phyloP scores from a whole-genome alignment of 768 basidiomycete genomes.

The Boletus reticuloceps region DNA sequence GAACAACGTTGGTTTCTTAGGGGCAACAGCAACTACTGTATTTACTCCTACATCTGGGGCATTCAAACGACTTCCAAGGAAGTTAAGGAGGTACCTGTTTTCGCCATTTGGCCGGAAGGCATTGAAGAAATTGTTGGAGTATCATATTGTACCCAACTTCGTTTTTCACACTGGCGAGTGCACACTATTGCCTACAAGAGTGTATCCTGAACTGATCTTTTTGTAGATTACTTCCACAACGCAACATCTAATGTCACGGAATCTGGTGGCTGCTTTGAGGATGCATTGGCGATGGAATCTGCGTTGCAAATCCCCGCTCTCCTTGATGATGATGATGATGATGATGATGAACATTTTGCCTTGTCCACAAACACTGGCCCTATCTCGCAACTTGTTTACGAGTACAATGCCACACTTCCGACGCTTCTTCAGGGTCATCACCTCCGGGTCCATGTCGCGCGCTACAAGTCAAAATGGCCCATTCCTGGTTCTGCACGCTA shows the following conservation, averaged over 20 bases:
- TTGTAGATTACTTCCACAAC: conserved; percentile 13
- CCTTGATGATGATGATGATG: neutral
- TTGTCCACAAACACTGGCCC: neutral
- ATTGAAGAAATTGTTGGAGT: conserved; percentile 11
- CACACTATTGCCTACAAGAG: neutral
- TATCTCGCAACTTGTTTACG: conserved; percentile 8
- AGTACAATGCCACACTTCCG: conserved; percentile 9
- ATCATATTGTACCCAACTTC: conserved; percentile 9
- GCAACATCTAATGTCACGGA: neutral
- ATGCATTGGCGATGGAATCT: neutral
- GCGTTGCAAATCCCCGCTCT: neutral
- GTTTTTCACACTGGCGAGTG: conserved; percentile 10
- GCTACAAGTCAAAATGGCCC: conserved; percentile 8
- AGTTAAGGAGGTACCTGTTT: conserved; percentile 7
- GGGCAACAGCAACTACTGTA: conserved; percentile 4
- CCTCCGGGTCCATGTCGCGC: conserved; percentile 5
- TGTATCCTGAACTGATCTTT: neutral
- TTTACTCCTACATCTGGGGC: conserved; percentile 7
- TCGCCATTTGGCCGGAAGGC: conserved; percentile 13
- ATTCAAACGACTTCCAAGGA: conserved; percentile 8
- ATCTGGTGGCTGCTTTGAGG: neutral
- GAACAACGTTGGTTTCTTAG: neutral
- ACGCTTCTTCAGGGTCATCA: conserved; percentile 9
- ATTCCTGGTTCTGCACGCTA: neutral
- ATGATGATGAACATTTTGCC: neutral